phyloP scores from a whole-genome alignment of 371 early-diverging fungal genomes.

The Zopfochytrium polystomum region DNA sequence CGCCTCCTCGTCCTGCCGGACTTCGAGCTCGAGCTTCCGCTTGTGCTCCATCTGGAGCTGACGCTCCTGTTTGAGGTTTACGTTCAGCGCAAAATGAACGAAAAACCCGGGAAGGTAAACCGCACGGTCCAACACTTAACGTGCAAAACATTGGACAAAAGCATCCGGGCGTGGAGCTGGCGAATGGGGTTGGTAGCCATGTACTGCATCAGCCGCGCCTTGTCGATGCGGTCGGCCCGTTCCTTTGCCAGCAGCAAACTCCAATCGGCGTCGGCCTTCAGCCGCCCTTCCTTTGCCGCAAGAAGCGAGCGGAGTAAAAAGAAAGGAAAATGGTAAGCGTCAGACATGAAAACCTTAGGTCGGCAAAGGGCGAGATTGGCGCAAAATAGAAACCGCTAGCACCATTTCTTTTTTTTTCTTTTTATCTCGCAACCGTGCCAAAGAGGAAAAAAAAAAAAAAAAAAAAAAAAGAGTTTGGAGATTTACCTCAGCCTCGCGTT shows the following conservation, averaged over 20 bases:
- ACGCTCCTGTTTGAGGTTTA: slow-evolving; percentile 22
- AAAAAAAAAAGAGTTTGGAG: too few relatives aligned
- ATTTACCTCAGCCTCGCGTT: slow-evolving; percentile 22
- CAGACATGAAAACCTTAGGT: slow-evolving; percentile 7
- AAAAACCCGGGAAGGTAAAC: neutral
- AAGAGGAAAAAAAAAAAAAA: too few relatives aligned
- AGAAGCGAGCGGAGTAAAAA: too few relatives aligned
- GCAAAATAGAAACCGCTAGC: too few relatives aligned
- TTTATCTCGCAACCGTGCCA: too few relatives aligned
- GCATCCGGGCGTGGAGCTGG: slow-evolving; percentile 30
- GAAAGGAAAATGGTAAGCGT: too few relatives aligned
- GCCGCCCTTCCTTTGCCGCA: slow-evolving; percentile 35
- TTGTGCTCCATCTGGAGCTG: slow-evolving; percentile 28
- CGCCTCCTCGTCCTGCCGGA: slow-evolving; percentile 16
- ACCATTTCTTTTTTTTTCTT: too few relatives aligned
- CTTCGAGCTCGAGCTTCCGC: slow-evolving; percentile 8
- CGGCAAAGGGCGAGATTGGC: too few relatives aligned
- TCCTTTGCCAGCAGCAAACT: slow-evolving; percentile 26
- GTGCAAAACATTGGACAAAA: slow-evolving; percentile 43
- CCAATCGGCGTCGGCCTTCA: slow-evolving; percentile 43
- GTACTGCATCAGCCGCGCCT: slow-evolving; percentile 38
- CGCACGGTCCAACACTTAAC: slow-evolving; percentile 38
- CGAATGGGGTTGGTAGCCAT: slow-evolving; percentile 31
- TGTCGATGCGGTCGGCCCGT: slow-evolving; percentile 30
- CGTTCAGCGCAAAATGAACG: neutral